phyloP scores from a whole-genome alignment of 179 eudicot species.

The Carnegiea gigantea region DNA sequence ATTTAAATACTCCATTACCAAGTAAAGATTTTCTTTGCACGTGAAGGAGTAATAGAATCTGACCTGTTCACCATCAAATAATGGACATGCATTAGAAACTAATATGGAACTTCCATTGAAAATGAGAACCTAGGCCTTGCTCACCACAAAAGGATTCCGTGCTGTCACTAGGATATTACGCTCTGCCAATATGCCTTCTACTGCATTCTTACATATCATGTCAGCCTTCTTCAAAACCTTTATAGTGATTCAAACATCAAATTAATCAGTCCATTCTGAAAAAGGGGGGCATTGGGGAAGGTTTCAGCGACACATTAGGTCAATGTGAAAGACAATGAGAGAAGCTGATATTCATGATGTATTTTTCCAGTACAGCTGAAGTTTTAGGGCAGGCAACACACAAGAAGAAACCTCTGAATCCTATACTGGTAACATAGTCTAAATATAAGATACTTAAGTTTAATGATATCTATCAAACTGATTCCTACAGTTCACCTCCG shows the following conservation, averaged over 20 bases:
- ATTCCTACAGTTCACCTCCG: background rate
- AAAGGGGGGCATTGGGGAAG: background rate
- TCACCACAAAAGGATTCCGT: conserved; percentile 99
- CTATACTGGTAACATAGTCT: background rate
- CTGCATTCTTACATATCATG: conserved; percentile 97
- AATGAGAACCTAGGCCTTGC: conserved; percentile 20
- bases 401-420: too few species aligned
- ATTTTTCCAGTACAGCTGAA: background rate
- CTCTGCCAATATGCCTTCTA: conserved; percentile 96
- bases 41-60: conserved; percentile 98
- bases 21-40: conserved; percentile 93
- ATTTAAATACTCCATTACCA: conserved; percentile 97
- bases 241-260: background rate
- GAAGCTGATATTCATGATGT: background rate
- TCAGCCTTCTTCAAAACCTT: conserved; percentile 94
- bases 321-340: background rate
- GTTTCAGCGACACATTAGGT: background rate
- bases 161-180: conserved; percentile 90
- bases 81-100: background rate
- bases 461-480: background rate
- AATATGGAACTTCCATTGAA: background rate
- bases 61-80: conserved; percentile 48
- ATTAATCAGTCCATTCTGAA: conserved; percentile 4
- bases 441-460: background rate
- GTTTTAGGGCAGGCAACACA: background rate